A percentile compares a stretch with the other conserved stretches of the same genome.
Evolutionary conservation across 257 asterid species (phyloP).

Genomic region (Fraxinus excelsior): DNA sequence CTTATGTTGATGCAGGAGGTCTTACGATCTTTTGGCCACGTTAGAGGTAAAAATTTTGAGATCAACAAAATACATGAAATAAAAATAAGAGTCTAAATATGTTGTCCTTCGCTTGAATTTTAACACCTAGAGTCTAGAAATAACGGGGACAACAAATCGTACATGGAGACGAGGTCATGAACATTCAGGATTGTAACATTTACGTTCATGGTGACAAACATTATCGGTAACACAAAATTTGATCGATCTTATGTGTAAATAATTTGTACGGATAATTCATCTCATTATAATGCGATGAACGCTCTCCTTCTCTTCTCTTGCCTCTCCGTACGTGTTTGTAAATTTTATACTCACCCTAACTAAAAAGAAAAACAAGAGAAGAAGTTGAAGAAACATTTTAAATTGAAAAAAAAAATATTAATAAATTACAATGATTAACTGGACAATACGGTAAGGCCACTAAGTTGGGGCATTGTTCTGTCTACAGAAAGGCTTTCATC

Average conservation of each 20-base stretch:
- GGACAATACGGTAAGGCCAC: constrained; percentile 50
- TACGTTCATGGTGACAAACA: neutral
- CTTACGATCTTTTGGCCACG: no score
- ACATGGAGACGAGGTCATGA: neutral
- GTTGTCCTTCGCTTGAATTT: neutral
- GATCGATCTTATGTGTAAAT: constrained; percentile 14
- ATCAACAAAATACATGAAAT: no score
- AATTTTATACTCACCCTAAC: constrained; percentile 10
- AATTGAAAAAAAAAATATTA: neutral
- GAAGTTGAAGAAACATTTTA: neutral
- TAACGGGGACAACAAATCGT: neutral
- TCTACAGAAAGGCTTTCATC: constrained; percentile 64
- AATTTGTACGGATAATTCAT: constrained; percentile 19
- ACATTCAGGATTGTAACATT: neutral
- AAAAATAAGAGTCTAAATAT: no score
- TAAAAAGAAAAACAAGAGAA: neutral
- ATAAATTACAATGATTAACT: constrained; percentile 31
- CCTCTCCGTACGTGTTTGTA: constrained; percentile 26
- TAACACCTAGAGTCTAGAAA: neutral
- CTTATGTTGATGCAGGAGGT: no score
- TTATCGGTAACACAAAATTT: constrained; percentile 28
- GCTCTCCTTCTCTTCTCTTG: neutral
- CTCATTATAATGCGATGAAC: constrained; percentile 10
- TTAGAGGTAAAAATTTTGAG: no score
- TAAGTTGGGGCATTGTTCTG: constrained; percentile 64